Evolutionary conservation across 1,284 basidiomycete species (phyloP).

Genomic region (Afroboletus lepidellus): DNA sequence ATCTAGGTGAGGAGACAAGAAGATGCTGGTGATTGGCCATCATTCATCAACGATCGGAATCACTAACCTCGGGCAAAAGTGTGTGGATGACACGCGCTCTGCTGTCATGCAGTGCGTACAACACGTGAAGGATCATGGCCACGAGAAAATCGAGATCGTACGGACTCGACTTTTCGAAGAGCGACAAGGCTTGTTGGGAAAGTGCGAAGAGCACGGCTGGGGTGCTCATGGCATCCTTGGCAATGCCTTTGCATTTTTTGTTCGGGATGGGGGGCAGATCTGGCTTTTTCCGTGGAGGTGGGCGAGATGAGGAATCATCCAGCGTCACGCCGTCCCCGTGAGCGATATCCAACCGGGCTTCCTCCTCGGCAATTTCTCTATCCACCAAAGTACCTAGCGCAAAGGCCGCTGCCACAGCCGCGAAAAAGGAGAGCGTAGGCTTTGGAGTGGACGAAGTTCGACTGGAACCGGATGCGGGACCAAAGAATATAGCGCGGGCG

Average conservation of each 20-base stretch:
- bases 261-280: constrained; percentile 13
- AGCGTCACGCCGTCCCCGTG: constrained; percentile 17
- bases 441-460: constrained; percentile 24
- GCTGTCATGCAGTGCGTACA: constrained; percentile 52
- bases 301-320: constrained; percentile 29
- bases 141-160: constrained; percentile 54
- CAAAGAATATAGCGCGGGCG: constrained; percentile 37
- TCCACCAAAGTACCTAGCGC: constrained; percentile 53
- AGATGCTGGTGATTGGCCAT: constrained; percentile 16
- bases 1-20: constrained; percentile 37
- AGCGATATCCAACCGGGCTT: constrained; percentile 25
- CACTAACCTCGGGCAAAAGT: constrained; percentile 31
- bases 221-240: constrained; percentile 28
- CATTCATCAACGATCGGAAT: constrained; percentile 31
- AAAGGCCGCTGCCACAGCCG: constrained; percentile 50
- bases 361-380: constrained; percentile 31
- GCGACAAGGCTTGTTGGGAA: constrained; percentile 44
- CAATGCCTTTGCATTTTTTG: constrained; percentile 29
- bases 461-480: constrained; percentile 14
- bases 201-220: constrained; percentile 44
- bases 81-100: constrained; percentile 42
- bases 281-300: constrained; percentile 23
- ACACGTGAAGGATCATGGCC: constrained; percentile 52
- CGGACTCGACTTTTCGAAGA: constrained; percentile 39
- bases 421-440: constrained; percentile 58